Evolutionary conservation across 2,329 filamentous ascomycete genomes (phyloP).

Genomic region (Colletotrichum sansevieriae): DNA sequence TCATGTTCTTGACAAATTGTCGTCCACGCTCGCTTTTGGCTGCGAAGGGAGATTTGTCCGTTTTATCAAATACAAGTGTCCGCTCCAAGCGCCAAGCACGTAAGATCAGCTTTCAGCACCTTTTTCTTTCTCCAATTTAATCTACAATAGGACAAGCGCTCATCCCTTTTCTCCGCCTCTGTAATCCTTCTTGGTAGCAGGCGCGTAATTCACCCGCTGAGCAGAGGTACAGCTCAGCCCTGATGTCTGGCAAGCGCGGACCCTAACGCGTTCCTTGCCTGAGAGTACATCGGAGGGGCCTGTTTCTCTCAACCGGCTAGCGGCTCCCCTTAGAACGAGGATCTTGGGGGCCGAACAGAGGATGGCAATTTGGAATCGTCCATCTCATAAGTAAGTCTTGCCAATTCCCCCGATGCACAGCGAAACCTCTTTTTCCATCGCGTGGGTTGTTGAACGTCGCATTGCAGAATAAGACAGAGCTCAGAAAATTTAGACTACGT

Average conservation of each 20-base stretch:
- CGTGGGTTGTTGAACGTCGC: neutral
- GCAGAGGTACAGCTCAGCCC: conserved; percentile 12
- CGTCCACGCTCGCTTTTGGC: neutral
- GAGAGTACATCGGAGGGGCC: conserved; percentile 12
- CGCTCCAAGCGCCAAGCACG: neutral
- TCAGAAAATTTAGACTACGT: no score
- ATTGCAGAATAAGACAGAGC: neutral
- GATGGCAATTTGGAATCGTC: conserved; percentile 37
- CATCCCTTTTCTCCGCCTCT: neutral
- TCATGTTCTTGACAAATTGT: neutral
- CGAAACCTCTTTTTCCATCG: neutral
- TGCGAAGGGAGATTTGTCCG: conserved; percentile 8
- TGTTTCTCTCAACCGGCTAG: neutral
- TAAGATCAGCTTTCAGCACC: conserved; percentile 7
- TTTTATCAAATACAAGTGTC: conserved; percentile 4
- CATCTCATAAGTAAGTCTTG: conserved; percentile 23
- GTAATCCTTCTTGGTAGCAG: neutral
- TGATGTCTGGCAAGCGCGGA: conserved; percentile 6
- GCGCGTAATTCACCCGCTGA: neutral
- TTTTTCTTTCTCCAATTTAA: neutral
- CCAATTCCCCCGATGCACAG: conserved; percentile 3
- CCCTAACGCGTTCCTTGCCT: neutral
- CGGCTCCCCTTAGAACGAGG: neutral
- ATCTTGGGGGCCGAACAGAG: neutral
- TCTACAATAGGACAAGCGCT: conserved; percentile 23